Conservation (phyloP, 2,329 filamentous ascomycete genomes). For the Shiraia bambusicola region DNA sequence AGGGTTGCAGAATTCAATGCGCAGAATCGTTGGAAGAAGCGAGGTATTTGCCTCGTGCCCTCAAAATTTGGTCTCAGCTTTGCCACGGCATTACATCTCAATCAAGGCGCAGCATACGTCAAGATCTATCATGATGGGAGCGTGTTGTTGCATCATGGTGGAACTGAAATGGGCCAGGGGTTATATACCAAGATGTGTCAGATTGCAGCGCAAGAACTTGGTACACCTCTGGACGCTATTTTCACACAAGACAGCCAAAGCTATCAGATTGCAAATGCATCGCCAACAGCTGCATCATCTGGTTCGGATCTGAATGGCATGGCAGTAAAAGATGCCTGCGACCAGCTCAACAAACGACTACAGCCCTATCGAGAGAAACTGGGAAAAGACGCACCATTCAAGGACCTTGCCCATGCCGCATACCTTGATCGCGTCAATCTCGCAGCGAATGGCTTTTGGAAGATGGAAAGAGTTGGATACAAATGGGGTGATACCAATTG, state of each 20-base stretch:
- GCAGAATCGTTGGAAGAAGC: constrained; percentile 87
- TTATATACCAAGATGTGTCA: constrained; percentile 95
- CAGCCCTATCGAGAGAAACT: constrained; percentile 81
- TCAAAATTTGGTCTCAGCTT: constrained; percentile 98
- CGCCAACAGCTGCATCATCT: constrained; percentile 86
- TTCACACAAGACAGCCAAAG: constrained; percentile 88
- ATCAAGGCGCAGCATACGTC: constrained; percentile 88
- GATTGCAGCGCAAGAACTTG: constrained; percentile 85
- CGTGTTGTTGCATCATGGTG: constrained; percentile 87
- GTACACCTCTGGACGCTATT: constrained; percentile 77
- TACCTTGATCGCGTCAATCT: constrained; percentile 96
- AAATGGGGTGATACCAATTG: constrained; percentile 64
- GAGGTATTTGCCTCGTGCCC: constrained; percentile 79
- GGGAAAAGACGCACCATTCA: constrained; percentile 74
- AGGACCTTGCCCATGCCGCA: constrained; percentile 80
- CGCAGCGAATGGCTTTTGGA: constrained; percentile 93
- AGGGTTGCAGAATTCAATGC: constrained; percentile 77
- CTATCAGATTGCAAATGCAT: constrained; percentile 86
- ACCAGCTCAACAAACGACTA: constrained; percentile 83
- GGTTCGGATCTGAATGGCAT: constrained; percentile 95
- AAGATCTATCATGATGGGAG: constrained; percentile 96
- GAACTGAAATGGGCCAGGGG: constrained; percentile 96
- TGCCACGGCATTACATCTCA: constrained; percentile 82
- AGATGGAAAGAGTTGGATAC: constrained; percentile 94
- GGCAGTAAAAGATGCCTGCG: constrained; percentile 87